These are phyloP conservation scores for Sinapis alba DNA, from an alignment of 441 rosid species.

Conservation along the genomic window DNA sequence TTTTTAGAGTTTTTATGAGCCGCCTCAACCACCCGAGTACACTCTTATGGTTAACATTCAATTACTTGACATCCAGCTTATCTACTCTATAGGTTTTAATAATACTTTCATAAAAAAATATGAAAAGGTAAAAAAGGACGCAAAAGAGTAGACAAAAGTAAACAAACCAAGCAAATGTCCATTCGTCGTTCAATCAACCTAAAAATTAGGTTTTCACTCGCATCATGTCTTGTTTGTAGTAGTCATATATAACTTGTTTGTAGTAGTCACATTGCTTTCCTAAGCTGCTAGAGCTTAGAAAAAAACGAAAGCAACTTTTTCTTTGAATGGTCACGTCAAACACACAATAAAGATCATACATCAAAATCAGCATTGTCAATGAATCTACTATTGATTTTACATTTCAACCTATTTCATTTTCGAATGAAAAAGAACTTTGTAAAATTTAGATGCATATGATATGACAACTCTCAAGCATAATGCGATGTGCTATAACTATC, in stretches of 20 bases:
- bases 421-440: not conserved
- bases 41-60: too few species aligned
- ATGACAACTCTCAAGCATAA: not conserved
- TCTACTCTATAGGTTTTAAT: not conserved
- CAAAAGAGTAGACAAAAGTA: conserved; percentile 14
- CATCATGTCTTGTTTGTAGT: conserved; percentile 21
- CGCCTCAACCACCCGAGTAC: too few species aligned
- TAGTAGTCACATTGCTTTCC: conserved; percentile 30
- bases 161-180: conserved; percentile 25
- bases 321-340: conserved; percentile 33
- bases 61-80: not conserved
- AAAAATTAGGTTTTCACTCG: conserved; percentile 31
- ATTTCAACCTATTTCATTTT: not conserved
- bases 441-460: not conserved
- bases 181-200: conserved; percentile 21
- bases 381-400: conserved; percentile 3
- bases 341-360: conserved; percentile 19
- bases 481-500: not conserved
- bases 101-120: not conserved
- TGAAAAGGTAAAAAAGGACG: not conserved
- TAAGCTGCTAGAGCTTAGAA: conserved; percentile 26
- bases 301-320: conserved; percentile 9
- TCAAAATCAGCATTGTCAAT: conserved; percentile 31
- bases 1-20: too few species aligned
- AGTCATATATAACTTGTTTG: not conserved